A percentile compares a stretch with the other conserved stretches of the same genome.
Conservation (phyloP, 1,284 basidiomycete species). For the Agroathelia rolfsii region DNA sequence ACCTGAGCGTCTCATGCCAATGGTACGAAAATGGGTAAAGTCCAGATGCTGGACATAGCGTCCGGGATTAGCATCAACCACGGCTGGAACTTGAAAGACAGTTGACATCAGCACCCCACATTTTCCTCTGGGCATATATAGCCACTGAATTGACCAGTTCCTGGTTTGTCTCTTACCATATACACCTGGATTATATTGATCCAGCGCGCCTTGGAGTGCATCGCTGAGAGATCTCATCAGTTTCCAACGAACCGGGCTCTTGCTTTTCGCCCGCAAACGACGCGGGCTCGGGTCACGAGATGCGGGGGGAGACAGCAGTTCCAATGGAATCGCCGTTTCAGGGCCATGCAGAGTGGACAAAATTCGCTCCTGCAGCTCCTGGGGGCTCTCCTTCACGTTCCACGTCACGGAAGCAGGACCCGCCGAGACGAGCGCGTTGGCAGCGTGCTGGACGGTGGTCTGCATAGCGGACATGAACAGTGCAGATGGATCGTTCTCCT, state of each 20-base stretch:
- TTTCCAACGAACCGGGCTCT: constrained; percentile 74
- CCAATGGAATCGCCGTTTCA: constrained; percentile 58
- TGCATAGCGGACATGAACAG: constrained; percentile 58
- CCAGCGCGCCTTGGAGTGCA: constrained; percentile 60
- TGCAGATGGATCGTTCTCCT: constrained; percentile 43
- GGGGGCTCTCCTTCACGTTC: constrained; percentile 32
- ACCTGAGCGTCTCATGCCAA: constrained; percentile 87
- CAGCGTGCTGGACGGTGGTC: constrained; percentile 50
- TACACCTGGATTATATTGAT: constrained; percentile 50
- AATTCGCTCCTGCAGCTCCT: constrained; percentile 50
- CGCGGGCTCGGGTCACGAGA: constrained; percentile 74
- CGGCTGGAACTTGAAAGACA: constrained; percentile 39
- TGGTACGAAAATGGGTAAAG: constrained; percentile 91
- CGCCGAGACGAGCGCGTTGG: constrained; percentile 38
- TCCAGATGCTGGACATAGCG: constrained; percentile 72
- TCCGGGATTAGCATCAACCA: constrained; percentile 67
- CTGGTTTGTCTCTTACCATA: no score
- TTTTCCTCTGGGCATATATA: constrained; percentile 11
- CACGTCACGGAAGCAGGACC: constrained; percentile 21
- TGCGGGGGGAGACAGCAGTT: constrained; percentile 63
- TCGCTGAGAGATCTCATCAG: constrained; percentile 65
- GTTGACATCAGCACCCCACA: no score
- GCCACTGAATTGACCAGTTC: constrained; percentile 7
- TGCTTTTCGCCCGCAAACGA: constrained; percentile 61
- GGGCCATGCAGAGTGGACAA: constrained; percentile 47